Evolutionary conservation across 1,284 basidiomycete genomes (phyloP).

Genomic region (Trichosporon coremiiforme): DNA sequence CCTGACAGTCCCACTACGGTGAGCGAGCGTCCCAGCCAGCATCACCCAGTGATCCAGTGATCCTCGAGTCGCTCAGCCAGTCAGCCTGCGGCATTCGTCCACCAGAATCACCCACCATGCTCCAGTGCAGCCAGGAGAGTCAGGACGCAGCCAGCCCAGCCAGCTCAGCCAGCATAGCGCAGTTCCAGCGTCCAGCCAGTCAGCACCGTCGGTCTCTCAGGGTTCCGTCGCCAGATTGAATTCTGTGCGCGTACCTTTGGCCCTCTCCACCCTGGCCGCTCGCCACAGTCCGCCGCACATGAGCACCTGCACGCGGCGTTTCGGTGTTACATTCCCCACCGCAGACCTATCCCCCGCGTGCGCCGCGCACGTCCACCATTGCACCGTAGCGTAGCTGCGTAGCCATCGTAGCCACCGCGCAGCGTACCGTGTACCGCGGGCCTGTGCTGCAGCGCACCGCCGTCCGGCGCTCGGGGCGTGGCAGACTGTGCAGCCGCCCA

Average conservation of each 20-base stretch:
- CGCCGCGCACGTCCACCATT: background rate
- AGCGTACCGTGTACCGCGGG: too few species aligned
- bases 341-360: too few species aligned
- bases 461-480: too few species aligned
- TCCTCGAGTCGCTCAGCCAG: slow-evolving; percentile 3
- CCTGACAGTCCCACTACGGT: background rate
- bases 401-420: too few species aligned
- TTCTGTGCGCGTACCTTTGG: background rate
- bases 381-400: too few species aligned
- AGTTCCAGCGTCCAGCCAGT: background rate
- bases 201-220: background rate
- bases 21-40: background rate
- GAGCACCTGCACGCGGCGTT: background rate
- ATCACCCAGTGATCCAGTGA: background rate
- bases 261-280: background rate
- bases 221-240: background rate
- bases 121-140: background rate
- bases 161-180: background rate
- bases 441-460: too few species aligned
- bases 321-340: background rate
- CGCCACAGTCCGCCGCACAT: background rate
- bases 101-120: background rate
- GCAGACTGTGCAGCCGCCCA: too few species aligned
- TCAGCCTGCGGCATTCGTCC: slow-evolving; percentile 1
- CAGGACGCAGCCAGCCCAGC: background rate